These are phyloP conservation scores for Funneliformis caledonium DNA, from an alignment of 371 early-diverging fungal genomes.

Conservation along the genomic window DNA sequence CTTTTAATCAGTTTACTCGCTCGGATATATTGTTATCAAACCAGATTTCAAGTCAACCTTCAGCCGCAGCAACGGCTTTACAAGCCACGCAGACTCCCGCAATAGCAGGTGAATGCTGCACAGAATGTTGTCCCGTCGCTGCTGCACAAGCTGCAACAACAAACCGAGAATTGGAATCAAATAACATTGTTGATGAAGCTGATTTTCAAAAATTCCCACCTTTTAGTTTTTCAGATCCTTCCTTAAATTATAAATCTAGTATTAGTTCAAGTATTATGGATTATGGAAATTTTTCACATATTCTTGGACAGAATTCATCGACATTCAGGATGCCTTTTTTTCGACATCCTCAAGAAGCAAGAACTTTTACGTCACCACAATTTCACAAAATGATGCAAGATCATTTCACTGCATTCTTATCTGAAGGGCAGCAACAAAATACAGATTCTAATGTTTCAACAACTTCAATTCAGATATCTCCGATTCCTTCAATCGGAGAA, in stretches of 20 bases:
- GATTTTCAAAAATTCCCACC: background rate
- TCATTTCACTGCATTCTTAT: background rate
- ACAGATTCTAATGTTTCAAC: background rate
- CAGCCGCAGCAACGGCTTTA: background rate
- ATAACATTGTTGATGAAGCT: background rate
- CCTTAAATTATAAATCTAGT: background rate
- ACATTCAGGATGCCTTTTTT: background rate
- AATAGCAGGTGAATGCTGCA: slow-evolving; percentile 38
- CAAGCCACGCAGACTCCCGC: slow-evolving; percentile 16
- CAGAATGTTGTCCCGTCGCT: slow-evolving; percentile 38
- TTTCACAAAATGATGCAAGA: slow-evolving; percentile 8
- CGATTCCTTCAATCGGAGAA: background rate
- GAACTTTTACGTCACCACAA: background rate
- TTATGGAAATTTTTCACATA: background rate
- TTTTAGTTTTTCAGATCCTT: slow-evolving; percentile 3
- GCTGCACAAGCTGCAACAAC: slow-evolving; percentile 38
- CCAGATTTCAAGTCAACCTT: background rate
- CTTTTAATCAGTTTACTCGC: slow-evolving; percentile 9
- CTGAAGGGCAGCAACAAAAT: background rate
- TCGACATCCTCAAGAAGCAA: background rate
- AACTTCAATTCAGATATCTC: background rate
- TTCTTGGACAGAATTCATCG: background rate
- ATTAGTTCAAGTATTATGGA: background rate
- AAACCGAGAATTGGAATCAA: background rate
- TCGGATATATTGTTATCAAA: background rate